phyloP scores from a whole-genome alignment of 129 eudicot genomes.

The Artemisia annua region DNA sequence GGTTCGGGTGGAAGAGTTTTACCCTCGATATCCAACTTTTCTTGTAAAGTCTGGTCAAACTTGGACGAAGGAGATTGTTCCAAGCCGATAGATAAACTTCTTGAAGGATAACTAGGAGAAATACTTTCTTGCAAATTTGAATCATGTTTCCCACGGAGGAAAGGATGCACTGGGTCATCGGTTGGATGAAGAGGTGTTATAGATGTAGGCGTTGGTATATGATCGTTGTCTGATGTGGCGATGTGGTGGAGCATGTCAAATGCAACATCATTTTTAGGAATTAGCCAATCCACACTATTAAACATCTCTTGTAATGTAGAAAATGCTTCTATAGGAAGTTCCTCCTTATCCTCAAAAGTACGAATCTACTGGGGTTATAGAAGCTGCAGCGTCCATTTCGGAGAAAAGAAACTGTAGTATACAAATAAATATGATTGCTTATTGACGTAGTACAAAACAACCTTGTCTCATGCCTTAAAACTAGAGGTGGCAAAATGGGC shows the following conservation, averaged over 20 bases:
- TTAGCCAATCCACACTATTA: slow-evolving; percentile 57
- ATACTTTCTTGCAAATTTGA: slow-evolving; percentile 10
- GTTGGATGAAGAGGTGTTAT: slow-evolving; percentile 3
- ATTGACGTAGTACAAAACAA: not conserved
- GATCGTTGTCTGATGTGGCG: slow-evolving; percentile 40
- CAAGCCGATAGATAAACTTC: slow-evolving; percentile 2
- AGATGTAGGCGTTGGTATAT: slow-evolving; percentile 27
- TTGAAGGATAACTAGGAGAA: slow-evolving; percentile 16
- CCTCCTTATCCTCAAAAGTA: slow-evolving; percentile 52
- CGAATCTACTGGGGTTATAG: slow-evolving; percentile 34
- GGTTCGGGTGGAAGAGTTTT: slow-evolving; percentile 11
- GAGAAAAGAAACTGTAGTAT: slow-evolving; percentile 69
- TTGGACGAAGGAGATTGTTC: slow-evolving; percentile 7
- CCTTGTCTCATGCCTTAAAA: not conserved
- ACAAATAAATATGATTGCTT: slow-evolving; percentile 16
- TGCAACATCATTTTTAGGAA: slow-evolving; percentile 42
- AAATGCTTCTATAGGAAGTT: slow-evolving; percentile 78
- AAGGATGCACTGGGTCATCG: slow-evolving; percentile 25
- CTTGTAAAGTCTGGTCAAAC: slow-evolving; percentile 4
- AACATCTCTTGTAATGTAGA: slow-evolving; percentile 59
- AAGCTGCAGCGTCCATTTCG: slow-evolving; percentile 69
- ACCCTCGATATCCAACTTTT: slow-evolving; percentile 5
- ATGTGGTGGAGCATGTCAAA: slow-evolving; percentile 32
- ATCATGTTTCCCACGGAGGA: slow-evolving; percentile 10
- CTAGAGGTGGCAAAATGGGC: no score